Evolutionary conservation across 768 basidiomycete genomes (phyloP), one percentile per base, ranked within the genome.

Genomic region (Agaricus blazei): DNA sequence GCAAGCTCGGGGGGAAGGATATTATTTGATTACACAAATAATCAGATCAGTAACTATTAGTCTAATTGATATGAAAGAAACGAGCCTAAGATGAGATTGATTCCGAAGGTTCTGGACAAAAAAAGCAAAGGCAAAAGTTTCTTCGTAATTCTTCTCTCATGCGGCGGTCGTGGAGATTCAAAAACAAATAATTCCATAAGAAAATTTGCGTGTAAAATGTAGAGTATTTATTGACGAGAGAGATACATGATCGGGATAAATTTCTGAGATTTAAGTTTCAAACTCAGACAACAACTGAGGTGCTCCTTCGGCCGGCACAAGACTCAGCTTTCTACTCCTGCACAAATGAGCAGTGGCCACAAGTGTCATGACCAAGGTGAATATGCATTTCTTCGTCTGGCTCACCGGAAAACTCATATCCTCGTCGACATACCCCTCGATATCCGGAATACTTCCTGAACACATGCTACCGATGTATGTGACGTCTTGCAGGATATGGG

Each of bases 381-480:
- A 56, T 56, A 50, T 50, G 26, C 49, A 19, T 43, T 31, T 40
- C 41, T 7, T 36, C 23, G 40, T 41, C 12, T 38, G 5, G 36
- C n/a, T 12, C 50, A 2, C 41, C 44, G 24, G 19, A 38, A 50
- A 19, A 50, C 47, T 56, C 54, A 56, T 56, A 56, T 34, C 54
- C 54, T 56, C 41, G 41, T 49, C 54, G 54, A 56, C 41, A 43
- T 56, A 42, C 36, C 19, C 48, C 38, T 41, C 4, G 36, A 56
- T 27, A 15, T 29, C 40, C 48, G 54, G 47, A 29, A 41, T 36
- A 48, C 54, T 36, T 9, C 44, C 52, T 54, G 44, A 27, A 40
- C 40, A 49, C 23, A 43, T 34, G 23, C 15, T 34, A 2, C 23
- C 9, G 6, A 45, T 47, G 26, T 47, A 40, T 47, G 36, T 4